Evolutionary conservation across 768 basidiomycete species (phyloP).

Genomic region (Tulasnella sp.): DNA sequence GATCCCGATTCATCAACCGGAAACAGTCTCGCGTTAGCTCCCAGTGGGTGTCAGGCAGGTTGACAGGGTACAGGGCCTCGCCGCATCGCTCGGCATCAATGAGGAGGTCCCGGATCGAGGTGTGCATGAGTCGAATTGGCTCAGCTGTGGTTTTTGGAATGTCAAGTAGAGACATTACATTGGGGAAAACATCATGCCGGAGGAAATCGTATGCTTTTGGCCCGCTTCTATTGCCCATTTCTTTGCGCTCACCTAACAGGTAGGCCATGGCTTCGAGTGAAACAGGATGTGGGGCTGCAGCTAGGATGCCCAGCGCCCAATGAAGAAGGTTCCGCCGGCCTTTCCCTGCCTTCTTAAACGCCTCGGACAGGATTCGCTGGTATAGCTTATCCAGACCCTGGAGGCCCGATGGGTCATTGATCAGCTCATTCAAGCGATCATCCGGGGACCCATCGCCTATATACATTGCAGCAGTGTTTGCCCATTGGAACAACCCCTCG

Average conservation of each 20-base stretch:
- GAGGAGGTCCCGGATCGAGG: neutral
- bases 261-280: neutral
- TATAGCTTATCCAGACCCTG: neutral
- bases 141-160: neutral
- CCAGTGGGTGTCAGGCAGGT: neutral
- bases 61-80: neutral
- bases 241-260: neutral
- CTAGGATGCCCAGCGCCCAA: neutral
- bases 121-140: neutral
- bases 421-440: neutral
- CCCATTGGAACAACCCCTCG: neutral
- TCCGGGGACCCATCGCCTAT: neutral
- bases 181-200: neutral
- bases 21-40: neutral
- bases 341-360: neutral
- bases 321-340: neutral
- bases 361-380: neutral
- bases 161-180: neutral
- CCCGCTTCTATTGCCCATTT: neutral
- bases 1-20: neutral
- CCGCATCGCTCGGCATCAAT: neutral
- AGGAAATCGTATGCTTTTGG: neutral
- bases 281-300: neutral
- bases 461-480: neutral
- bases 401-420: neutral